A percentile compares a stretch with the other conserved stretches of the same genome.
These are phyloP conservation scores for Stephanodiscus triporus DNA, from an alignment of 108 stramenopile species.

Conservation along the genomic window DNA sequence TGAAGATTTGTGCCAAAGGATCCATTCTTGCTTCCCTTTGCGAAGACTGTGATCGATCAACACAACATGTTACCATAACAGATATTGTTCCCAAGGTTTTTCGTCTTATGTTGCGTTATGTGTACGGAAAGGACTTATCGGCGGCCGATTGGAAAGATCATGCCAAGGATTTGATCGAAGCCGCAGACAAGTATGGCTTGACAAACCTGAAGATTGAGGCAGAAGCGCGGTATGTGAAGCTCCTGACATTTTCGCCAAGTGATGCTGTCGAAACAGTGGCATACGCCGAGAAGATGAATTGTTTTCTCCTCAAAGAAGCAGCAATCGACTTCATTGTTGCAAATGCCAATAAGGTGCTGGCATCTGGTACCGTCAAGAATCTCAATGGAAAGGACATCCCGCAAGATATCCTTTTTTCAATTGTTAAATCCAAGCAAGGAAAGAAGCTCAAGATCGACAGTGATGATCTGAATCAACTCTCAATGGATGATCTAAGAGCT, in stretches of 20 bases:
- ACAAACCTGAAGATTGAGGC: slow-evolving; percentile 28
- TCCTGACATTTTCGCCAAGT: neutral
- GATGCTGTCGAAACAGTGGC: slow-evolving; percentile 20
- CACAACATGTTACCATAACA: slow-evolving; percentile 27
- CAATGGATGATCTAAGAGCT: neutral
- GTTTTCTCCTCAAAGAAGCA: slow-evolving; percentile 20
- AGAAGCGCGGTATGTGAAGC: slow-evolving; percentile 23
- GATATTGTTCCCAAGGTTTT: slow-evolving; percentile 31
- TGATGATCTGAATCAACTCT: neutral
- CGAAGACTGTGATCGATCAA: slow-evolving; percentile 8
- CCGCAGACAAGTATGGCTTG: slow-evolving; percentile 29
- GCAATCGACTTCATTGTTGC: slow-evolving; percentile 23
- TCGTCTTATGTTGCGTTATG: slow-evolving; percentile 11
- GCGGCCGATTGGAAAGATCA: slow-evolving; percentile 14
- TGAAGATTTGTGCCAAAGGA: slow-evolving; percentile 1
- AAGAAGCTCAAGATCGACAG: neutral
- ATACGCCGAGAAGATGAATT: slow-evolving; percentile 29
- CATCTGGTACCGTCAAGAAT: slow-evolving; percentile 4
- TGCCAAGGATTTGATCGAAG: slow-evolving; percentile 27
- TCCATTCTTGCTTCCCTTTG: slow-evolving; percentile 21
- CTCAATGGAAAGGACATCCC: neutral
- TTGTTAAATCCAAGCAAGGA: neutral
- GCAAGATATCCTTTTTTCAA: neutral
- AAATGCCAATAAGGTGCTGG: slow-evolving; percentile 13
- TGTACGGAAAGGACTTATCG: slow-evolving; percentile 26